Evolutionary conservation across 1,139 yeast genomes (phyloP).

Genomic region (Tardiomyces depauwii): DNA sequence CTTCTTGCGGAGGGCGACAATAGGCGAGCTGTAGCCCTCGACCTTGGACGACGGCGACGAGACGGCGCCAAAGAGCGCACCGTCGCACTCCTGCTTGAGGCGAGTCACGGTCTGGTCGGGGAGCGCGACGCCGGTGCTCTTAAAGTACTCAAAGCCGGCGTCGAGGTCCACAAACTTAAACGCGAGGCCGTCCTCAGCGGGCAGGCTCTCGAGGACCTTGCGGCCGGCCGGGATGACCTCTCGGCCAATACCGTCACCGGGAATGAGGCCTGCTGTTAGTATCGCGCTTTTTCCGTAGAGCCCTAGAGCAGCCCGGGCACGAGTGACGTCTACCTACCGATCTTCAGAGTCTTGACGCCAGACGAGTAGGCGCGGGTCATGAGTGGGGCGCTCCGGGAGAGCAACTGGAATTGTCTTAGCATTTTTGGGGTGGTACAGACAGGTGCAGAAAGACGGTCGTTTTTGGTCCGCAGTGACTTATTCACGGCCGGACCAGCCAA

Average conservation of each 20-base stretch:
- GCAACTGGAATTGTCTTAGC: not conserved
- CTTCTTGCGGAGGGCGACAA: conserved; percentile 93
- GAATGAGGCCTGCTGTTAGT: conserved; percentile 46
- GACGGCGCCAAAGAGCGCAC: conserved; percentile 96
- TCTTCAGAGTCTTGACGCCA: conserved; percentile 19
- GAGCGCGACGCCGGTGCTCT: conserved; percentile 85
- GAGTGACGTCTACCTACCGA: conserved; percentile 10
- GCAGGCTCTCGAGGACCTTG: conserved; percentile 72
- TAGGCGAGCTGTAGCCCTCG: conserved; percentile 94
- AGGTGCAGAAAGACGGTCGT: too few species aligned
- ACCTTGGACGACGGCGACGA: conserved; percentile 89
- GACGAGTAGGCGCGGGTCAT: conserved; percentile 7
- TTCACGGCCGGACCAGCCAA: too few species aligned
- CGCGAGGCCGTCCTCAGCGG: conserved; percentile 58
- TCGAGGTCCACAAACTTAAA: conserved; percentile 80
- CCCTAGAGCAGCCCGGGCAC: too few species aligned
- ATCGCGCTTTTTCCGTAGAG: too few species aligned
- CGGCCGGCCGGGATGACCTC: conserved; percentile 96
- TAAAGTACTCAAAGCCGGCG: conserved; percentile 90
- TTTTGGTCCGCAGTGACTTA: too few species aligned
- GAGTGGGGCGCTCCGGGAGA: not conserved
- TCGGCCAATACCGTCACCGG: conserved; percentile 97
- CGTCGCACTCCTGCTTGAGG: conserved; percentile 80
- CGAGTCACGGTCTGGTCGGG: conserved; percentile 84
- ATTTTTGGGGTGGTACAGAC: not conserved